phyloP scores from a whole-genome alignment of 192 early-diverging fungal species.

The Entomortierella chlamydospora region DNA sequence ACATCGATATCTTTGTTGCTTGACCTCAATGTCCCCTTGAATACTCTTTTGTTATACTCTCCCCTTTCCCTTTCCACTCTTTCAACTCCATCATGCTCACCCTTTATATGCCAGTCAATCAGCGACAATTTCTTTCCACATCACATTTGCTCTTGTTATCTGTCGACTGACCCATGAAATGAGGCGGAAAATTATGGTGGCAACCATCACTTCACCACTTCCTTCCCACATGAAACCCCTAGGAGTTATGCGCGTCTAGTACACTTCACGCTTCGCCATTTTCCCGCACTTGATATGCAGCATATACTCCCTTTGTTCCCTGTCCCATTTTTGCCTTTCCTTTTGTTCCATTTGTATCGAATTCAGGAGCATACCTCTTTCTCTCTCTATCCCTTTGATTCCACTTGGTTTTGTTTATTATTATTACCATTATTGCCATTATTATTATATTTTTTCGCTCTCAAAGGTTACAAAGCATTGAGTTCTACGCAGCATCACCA shows the following conservation, averaged over 20 bases:
- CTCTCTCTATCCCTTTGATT: neutral
- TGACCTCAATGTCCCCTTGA: neutral
- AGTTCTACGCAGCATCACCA: neutral
- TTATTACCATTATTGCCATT: no score
- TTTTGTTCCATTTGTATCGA: neutral
- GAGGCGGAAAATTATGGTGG: neutral
- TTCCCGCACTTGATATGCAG: neutral
- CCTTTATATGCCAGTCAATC: neutral
- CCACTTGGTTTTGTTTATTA: neutral
- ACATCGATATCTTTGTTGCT: neutral
- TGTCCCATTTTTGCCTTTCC: neutral
- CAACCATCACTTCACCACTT: neutral
- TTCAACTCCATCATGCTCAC: neutral
- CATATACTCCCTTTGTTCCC: neutral
- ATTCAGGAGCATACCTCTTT: neutral
- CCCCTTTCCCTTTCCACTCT: no score
- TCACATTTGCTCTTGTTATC: no score
- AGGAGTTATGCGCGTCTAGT: neutral
- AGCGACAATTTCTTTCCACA: no score
- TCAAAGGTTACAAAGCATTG: no score
- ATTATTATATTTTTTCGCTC: no score
- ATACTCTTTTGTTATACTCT: neutral
- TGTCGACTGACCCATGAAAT: no score
- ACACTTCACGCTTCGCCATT: neutral
- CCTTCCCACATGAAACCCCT: neutral